phyloP scores from a whole-genome alignment of 177 flowering plant genomes.

The Viscum album region DNA sequence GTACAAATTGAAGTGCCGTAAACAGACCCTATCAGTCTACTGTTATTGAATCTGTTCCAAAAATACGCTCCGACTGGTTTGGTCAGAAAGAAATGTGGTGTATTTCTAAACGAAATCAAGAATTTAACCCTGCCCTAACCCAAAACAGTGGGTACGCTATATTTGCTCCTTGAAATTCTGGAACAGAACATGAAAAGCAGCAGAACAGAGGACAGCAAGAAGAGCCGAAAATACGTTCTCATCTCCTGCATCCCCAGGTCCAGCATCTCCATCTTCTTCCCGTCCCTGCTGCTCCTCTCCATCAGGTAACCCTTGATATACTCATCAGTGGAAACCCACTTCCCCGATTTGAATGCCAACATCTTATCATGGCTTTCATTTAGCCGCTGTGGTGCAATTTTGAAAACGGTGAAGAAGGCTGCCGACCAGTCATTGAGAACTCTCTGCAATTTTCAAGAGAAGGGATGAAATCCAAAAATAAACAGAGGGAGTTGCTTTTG shows the following conservation, averaged over 20 bases:
- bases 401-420: constrained; percentile 64
- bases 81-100: no score
- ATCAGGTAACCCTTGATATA: constrained; percentile 60
- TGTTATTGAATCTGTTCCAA: no score
- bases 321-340: constrained; percentile 61
- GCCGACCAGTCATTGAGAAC: constrained; percentile 82
- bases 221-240: constrained; percentile 81
- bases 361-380: constrained; percentile 24
- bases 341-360: constrained; percentile 21
- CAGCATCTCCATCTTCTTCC: constrained; percentile 63
- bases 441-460: constrained; percentile 32
- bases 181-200: constrained; percentile 90
- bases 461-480: no score
- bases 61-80: no score
- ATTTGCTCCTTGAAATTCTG: constrained; percentile 69
- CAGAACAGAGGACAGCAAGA: constrained; percentile 63
- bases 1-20: no score
- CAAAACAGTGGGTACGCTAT: constrained; percentile 34
- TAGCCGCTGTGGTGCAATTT: constrained; percentile 35
- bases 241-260: constrained; percentile 89
- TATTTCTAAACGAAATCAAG: background rate
- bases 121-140: no score
- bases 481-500: no score
- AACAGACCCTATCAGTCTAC: no score
- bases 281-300: constrained; percentile 59